Conservation (phyloP, 129 eudicot species). For the Arctium minus region DNA sequence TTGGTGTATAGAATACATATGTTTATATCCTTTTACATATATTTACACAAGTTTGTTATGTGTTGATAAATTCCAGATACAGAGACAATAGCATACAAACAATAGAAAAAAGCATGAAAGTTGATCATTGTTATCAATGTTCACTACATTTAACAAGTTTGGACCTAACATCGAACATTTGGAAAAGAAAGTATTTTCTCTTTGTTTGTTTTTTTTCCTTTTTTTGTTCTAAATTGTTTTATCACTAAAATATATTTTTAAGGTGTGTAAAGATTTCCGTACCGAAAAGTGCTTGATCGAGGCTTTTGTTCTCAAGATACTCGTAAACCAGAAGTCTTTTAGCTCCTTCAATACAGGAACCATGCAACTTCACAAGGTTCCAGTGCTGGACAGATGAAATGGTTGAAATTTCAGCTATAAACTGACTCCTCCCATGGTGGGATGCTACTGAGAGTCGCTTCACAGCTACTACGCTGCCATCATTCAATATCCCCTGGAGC, state of each 20-base stretch:
- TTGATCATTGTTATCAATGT: neutral
- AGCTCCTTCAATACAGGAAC: slow-evolving; percentile 63
- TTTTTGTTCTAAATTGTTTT: neutral
- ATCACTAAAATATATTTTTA: neutral
- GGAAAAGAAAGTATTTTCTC: neutral
- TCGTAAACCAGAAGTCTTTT: slow-evolving; percentile 63
- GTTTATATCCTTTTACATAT: neutral
- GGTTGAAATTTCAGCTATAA: slow-evolving; percentile 68
- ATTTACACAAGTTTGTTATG: neutral
- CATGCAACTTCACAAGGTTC: slow-evolving; percentile 67
- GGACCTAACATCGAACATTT: neutral
- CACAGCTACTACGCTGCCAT: slow-evolving; percentile 63
- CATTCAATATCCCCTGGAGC: slow-evolving; percentile 53
- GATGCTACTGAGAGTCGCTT: slow-evolving; percentile 62
- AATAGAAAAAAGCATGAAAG: neutral
- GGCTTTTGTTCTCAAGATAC: slow-evolving; percentile 69
- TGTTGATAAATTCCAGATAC: neutral
- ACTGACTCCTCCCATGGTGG: slow-evolving; percentile 56
- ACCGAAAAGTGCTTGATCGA: slow-evolving; percentile 75
- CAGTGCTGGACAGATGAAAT: slow-evolving; percentile 81
- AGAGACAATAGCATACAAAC: neutral
- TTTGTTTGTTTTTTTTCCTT: neutral
- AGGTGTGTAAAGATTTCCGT: neutral
- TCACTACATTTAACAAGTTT: neutral
- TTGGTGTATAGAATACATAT: neutral